phyloP scores from a whole-genome alignment of 129 eudicot genomes.

The Arctium lappa region DNA sequence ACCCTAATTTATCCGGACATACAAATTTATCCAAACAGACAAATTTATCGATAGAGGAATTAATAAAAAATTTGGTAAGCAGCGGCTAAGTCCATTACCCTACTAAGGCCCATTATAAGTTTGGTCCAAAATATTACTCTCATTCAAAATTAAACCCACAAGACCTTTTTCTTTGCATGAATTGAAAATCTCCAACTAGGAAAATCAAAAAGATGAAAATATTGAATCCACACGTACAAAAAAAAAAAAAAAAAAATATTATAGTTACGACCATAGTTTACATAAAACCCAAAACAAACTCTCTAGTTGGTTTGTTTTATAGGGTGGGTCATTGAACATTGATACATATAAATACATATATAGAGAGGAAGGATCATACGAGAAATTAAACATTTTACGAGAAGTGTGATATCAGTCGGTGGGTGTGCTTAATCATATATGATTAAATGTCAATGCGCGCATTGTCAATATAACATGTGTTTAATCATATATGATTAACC shows the following conservation, averaged over 20 bases:
- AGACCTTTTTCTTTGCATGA: not conserved
- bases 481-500: no score
- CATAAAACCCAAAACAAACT: constrained; percentile 1
- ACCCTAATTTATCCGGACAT: no score
- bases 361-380: no score
- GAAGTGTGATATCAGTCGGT: no score
- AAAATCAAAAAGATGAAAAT: not conserved
- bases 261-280: not conserved
- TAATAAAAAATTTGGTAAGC: no score
- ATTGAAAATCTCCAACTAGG: not conserved
- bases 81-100: not conserved
- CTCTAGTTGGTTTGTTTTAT: not conserved
- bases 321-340: not conserved
- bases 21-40: no score
- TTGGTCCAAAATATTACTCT: not conserved
- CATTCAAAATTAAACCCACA: not conserved
- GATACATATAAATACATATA: not conserved
- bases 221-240: not conserved
- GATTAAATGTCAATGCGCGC: no score
- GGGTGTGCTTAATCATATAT: no score
- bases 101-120: not conserved
- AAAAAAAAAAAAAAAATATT: not conserved
- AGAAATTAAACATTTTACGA: no score
- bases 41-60: no score
- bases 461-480: no score